Conservation (phyloP, 2,329 filamentous ascomycete genomes). For the Polychaeton citri region DNA sequence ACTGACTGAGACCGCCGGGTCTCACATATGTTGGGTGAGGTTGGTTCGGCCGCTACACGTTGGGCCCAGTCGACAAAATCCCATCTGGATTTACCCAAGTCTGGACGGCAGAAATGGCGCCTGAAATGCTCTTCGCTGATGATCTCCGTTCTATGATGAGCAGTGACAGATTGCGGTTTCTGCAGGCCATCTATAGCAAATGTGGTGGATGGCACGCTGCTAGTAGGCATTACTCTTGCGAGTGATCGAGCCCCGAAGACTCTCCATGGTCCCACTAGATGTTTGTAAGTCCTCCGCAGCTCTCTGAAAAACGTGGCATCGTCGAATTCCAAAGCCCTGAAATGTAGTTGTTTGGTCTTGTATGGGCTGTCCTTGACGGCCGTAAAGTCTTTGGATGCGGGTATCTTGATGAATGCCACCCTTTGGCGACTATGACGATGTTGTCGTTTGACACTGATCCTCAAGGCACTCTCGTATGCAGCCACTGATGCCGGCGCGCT, state of each 20-base stretch:
- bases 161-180: background rate
- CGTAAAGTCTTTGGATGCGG: constrained; percentile 15
- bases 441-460: constrained; percentile 17
- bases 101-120: constrained; percentile 21
- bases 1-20: too few relatives aligned
- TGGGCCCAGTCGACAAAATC: constrained; percentile 33
- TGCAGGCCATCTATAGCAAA: constrained; percentile 16
- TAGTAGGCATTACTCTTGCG: constrained; percentile 11
- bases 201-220: constrained; percentile 13
- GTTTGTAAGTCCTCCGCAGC: constrained; percentile 14
- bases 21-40: too few relatives aligned
- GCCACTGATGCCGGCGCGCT: background rate
- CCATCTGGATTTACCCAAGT: constrained; percentile 22
- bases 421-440: constrained; percentile 11
- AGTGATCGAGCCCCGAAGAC: constrained; percentile 20
- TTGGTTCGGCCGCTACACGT: constrained; percentile 21
- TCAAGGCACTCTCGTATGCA: constrained; percentile 16
- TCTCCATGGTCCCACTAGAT: constrained; percentile 13
- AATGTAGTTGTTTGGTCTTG: constrained; percentile 10
- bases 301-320: constrained; percentile 20
- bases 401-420: constrained; percentile 17
- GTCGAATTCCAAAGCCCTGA: constrained; percentile 18
- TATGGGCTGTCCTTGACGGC: constrained; percentile 6
- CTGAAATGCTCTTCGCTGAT: constrained; percentile 29
- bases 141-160: constrained; percentile 10